Conservation (phyloP, 768 basidiomycete species). For the Mycena chlorophos region DNA sequence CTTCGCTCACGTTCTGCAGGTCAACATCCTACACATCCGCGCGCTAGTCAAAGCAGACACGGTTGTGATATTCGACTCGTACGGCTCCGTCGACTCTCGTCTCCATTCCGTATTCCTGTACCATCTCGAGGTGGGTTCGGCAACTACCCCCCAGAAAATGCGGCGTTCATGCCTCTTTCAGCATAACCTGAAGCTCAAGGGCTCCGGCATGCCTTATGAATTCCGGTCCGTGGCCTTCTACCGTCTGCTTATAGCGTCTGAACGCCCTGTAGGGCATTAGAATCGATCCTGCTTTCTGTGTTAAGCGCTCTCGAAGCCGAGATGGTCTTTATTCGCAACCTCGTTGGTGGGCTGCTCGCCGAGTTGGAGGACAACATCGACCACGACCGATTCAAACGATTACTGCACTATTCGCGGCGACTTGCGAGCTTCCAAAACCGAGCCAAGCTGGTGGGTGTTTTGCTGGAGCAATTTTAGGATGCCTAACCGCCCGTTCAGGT, state of each 20-base stretch:
- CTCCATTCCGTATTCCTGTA: constrained; percentile 87
- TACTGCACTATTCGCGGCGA: constrained; percentile 90
- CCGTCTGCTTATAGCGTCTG: too few species aligned
- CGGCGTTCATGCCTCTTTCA: constrained; percentile 32
- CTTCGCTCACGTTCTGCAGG: constrained; percentile 41
- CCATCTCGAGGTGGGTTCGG: constrained; percentile 68
- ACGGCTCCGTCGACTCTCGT: constrained; percentile 82
- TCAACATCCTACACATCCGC: constrained; percentile 93
- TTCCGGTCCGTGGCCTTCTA: constrained; percentile 67
- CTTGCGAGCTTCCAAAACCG: constrained; percentile 89
- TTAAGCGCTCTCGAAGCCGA: constrained; percentile 93
- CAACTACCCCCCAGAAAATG: constrained; percentile 4
- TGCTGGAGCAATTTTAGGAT: background rate
- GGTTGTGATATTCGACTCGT: constrained; percentile 90
- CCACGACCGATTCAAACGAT: constrained; percentile 87
- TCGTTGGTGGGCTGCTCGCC: constrained; percentile 85
- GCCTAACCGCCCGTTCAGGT: constrained; percentile 51
- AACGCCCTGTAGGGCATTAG: constrained; percentile 87
- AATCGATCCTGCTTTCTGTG: constrained; percentile 89
- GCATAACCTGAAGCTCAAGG: constrained; percentile 82
- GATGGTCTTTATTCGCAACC: constrained; percentile 89
- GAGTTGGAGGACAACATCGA: constrained; percentile 96
- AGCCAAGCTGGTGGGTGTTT: constrained; percentile 66
- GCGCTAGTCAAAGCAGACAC: constrained; percentile 92
- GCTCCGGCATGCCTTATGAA: constrained; percentile 77